Evolutionary conservation across 768 basidiomycete species (phyloP).

Genomic region (Crepidotus variabilis): DNA sequence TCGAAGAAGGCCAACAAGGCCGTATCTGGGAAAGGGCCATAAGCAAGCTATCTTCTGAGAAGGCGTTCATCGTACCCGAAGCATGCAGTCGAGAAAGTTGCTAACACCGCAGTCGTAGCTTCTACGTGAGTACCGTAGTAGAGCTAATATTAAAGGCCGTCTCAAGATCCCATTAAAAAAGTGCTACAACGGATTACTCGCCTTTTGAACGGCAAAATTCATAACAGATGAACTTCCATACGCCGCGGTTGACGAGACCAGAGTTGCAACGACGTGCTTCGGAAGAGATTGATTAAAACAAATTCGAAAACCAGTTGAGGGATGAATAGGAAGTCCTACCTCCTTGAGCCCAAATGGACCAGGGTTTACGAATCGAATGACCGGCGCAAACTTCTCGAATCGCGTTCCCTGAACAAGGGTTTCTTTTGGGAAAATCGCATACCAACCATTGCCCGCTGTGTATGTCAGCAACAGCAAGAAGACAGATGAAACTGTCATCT

Average conservation of each 20-base stretch:
- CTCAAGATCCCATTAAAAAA: background rate
- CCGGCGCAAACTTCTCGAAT: conserved; percentile 33
- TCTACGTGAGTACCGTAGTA: conserved; percentile 57
- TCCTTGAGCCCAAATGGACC: conserved; percentile 58
- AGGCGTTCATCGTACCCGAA: conserved; percentile 41
- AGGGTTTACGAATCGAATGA: conserved; percentile 50
- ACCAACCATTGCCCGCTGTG: conserved; percentile 48
- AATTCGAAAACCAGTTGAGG: background rate
- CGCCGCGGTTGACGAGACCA: conserved; percentile 56
- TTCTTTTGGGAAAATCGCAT: conserved; percentile 38
- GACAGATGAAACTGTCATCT: conserved; percentile 47
- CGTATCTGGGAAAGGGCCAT: conserved; percentile 35
- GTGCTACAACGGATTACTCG: conserved; percentile 15
- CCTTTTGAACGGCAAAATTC: conserved; percentile 61
- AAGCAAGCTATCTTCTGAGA: background rate
- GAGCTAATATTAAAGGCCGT: conserved; percentile 29
- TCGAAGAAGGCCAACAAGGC: conserved; percentile 54
- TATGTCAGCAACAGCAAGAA: conserved; percentile 56
- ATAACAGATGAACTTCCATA: conserved; percentile 48
- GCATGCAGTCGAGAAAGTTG: conserved; percentile 61
- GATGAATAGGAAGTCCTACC: conserved; percentile 25
- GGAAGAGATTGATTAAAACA: background rate
- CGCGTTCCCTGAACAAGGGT: conserved; percentile 42
- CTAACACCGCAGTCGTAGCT: conserved; percentile 53
- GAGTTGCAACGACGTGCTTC: conserved; percentile 54